Percentiles rank a stretch among this genome's conserved stretches.
Conservation (phyloP, 805 yeast species). For the Saccharomycopsis malanga region DNA sequence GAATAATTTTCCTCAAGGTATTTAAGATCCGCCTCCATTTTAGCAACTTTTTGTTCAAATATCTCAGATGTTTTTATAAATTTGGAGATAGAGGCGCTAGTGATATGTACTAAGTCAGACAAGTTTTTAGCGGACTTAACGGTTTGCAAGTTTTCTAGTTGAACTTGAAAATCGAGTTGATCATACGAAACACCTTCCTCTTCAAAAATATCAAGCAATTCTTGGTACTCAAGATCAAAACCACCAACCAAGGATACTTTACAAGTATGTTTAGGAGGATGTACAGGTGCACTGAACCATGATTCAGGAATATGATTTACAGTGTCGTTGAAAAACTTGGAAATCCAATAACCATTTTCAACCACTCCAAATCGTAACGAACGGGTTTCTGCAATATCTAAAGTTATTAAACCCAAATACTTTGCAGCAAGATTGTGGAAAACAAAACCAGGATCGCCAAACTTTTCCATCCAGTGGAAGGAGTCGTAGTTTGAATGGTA, state of each 20-base stretch:
- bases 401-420: constrained; percentile 42
- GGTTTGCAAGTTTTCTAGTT: not conserved
- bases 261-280: not conserved
- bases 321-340: not conserved
- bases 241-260: not conserved
- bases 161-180: not conserved
- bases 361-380: constrained; percentile 36
- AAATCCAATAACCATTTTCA: constrained; percentile 21
- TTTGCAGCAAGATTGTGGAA: constrained; percentile 54
- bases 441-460: constrained; percentile 56
- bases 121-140: constrained; percentile 24
- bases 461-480: constrained; percentile 58
- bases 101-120: not conserved
- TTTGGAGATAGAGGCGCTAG: not conserved
- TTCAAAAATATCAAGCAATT: not conserved
- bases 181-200: not conserved
- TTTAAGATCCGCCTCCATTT: not conserved
- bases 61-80: not conserved
- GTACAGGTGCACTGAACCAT: not conserved
- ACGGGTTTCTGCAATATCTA: constrained; percentile 43
- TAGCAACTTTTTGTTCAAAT: not conserved
- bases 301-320: not conserved
- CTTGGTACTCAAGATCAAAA: not conserved
- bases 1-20: not conserved
- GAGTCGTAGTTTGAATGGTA: constrained; percentile 75